Conservation (phyloP, 108 stramenopile species). For the Cyclostephanos tholiformis region DNA sequence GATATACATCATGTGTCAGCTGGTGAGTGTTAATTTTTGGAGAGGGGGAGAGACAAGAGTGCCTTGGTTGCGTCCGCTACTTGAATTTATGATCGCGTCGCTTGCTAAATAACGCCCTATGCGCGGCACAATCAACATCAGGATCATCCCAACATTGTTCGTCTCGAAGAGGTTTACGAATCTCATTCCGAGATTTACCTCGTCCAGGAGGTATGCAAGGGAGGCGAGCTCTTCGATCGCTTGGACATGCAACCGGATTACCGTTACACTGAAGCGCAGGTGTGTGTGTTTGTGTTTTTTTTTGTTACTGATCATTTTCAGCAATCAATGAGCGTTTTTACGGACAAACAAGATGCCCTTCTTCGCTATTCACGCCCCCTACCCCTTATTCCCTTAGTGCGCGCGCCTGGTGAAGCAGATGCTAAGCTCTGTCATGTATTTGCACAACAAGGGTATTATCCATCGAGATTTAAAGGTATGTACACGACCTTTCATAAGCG, state of each 20-base stretch:
- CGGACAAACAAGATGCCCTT: background rate
- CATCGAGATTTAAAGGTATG: conserved; percentile 54
- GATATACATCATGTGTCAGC: conserved; percentile 89
- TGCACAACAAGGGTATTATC: conserved; percentile 91
- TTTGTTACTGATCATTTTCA: background rate
- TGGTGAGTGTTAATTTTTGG: conserved; percentile 39
- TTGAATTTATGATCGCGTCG: background rate
- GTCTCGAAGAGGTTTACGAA: conserved; percentile 85
- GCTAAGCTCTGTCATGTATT: conserved; percentile 88
- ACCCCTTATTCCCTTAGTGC: conserved; percentile 43
- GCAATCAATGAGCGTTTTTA: too few species aligned
- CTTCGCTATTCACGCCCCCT: background rate
- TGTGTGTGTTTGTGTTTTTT: background rate
- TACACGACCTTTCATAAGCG: too few species aligned
- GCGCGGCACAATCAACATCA: background rate
- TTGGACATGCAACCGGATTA: conserved; percentile 90
- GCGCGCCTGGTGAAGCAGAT: conserved; percentile 89
- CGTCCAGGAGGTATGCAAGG: conserved; percentile 94
- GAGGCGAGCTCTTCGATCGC: conserved; percentile 95
- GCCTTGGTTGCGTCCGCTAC: background rate
- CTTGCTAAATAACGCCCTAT: background rate
- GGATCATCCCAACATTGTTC: conserved; percentile 90
- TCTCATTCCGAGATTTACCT: conserved; percentile 85
- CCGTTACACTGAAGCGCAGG: conserved; percentile 88
- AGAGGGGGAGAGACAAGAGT: too few species aligned